Conservation (phyloP, 1,284 basidiomycete genomes). For the Ustilago sp. region DNA sequence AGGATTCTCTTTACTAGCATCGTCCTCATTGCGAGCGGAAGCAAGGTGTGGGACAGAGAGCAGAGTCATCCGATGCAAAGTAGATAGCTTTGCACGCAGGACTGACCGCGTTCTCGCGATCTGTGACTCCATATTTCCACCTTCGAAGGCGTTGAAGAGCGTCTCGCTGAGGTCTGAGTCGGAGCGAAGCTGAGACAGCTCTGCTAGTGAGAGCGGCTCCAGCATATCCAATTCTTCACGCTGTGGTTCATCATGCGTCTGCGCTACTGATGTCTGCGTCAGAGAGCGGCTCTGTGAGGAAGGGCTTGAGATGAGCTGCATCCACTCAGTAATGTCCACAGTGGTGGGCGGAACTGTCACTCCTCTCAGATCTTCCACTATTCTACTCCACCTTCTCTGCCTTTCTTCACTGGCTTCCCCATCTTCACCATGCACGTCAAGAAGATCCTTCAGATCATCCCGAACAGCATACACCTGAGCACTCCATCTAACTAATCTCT, state of each 20-base stretch:
- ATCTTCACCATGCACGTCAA: not conserved
- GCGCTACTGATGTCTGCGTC: too few relatives aligned
- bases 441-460: not conserved
- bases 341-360: conserved; percentile 6
- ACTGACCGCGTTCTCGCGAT: not conserved
- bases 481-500: conserved; percentile 31
- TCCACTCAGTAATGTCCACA: conserved; percentile 34
- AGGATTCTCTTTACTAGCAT: not conserved
- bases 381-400: not conserved
- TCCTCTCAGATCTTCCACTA: conserved; percentile 9
- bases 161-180: not conserved
- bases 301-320: conserved; percentile 10
- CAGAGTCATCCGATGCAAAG: conserved; percentile 27
- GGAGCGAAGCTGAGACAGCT: conserved; percentile 6
- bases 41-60: conserved; percentile 11
- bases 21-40: not conserved
- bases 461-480: conserved; percentile 4
- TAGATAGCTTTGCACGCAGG: conserved; percentile 14
- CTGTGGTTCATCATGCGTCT: not conserved
- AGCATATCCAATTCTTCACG: not conserved
- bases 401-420: not conserved
- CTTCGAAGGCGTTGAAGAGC: not conserved
- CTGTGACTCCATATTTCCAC: not conserved
- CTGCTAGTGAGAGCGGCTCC: not conserved
- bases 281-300: not conserved